A percentile compares a stretch with the other conserved stretches of the same genome.
phyloP scores from a whole-genome alignment of 2,329 filamentous ascomycete species.

The Pyrenophora tritici-repentis region DNA sequence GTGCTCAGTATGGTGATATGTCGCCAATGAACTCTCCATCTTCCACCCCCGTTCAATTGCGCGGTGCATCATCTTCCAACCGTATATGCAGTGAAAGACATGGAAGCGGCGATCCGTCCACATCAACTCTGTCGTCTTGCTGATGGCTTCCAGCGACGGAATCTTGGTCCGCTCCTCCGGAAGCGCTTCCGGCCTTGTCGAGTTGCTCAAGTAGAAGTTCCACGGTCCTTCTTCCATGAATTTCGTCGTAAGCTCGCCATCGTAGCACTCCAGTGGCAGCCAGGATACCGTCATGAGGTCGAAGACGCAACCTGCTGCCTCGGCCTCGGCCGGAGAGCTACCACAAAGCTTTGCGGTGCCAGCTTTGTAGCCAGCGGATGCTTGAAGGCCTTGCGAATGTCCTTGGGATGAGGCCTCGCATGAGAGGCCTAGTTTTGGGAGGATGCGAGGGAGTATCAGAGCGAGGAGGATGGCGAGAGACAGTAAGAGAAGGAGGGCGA shows the following conservation, averaged over 20 bases:
- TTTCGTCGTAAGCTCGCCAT: neutral
- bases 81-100: neutral
- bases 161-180: neutral
- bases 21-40: neutral
- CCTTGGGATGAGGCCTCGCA: neutral
- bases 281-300: neutral
- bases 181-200: neutral
- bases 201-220: neutral
- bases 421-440: neutral
- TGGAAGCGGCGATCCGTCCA: neutral
- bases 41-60: neutral
- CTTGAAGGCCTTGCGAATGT: neutral
- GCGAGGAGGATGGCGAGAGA: neutral
- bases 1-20: neutral
- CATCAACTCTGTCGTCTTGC: neutral
- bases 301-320: neutral
- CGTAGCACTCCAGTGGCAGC: neutral
- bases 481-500: neutral
- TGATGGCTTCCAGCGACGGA: neutral
- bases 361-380: neutral
- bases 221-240: neutral
- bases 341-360: neutral
- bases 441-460: neutral
- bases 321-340: neutral
- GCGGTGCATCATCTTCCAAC: neutral